Base-by-base conservation (phyloP, 495 filamentous ascomycete genomes). In the Durotheca rogersii region DNA sequence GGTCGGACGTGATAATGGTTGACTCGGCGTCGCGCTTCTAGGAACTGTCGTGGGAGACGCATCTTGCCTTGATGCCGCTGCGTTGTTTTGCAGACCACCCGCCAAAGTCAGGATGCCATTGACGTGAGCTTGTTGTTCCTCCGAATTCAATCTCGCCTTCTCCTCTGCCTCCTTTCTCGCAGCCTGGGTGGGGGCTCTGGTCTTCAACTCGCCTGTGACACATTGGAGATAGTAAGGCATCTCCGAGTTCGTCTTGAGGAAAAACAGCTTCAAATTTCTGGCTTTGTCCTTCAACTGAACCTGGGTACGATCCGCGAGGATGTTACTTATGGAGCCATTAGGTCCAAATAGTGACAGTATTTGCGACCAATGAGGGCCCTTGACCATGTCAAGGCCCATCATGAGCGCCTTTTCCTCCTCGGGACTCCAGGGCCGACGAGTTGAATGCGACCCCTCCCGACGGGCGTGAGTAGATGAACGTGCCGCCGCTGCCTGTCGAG, bases 241-340 rank as follows among this genome's bases (percentile, higher is more conserved):
- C 63, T 97, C 92, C 11, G 89, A 91, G 11, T 86, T 87, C 18
- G 85, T 92, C 71, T 97, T 97, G 41, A 97, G 72, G 67, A 96
- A 96, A 71, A 95, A 95, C 0, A 97, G 78, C 67, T 97, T 97
- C 45, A 97, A 66, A 47, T 97, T 97, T 27, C 91, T 78, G 6
- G 91, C 91, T 65, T 97, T 97, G 62, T 97, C 91, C 62, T 96
- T 96, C 10, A 96, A 75, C 61, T 96, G 91, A 0, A 96, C 92
- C 64, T 97, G 91, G 39, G 91, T 95, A 31, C 91, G 82, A 58
- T 96, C 92, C 58, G 94, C 95, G 27, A 97, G 74, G 4, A 89
- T 85, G 53, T 93, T 85, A 39, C 85, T 91, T 42, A 93, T 81
- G 2, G 83, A 85, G 3, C 91, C 91, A 25, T 87, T 87, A 0